Conservation (phyloP, 2,329 filamentous ascomycete species). For the Talaromyces sp. region DNA sequence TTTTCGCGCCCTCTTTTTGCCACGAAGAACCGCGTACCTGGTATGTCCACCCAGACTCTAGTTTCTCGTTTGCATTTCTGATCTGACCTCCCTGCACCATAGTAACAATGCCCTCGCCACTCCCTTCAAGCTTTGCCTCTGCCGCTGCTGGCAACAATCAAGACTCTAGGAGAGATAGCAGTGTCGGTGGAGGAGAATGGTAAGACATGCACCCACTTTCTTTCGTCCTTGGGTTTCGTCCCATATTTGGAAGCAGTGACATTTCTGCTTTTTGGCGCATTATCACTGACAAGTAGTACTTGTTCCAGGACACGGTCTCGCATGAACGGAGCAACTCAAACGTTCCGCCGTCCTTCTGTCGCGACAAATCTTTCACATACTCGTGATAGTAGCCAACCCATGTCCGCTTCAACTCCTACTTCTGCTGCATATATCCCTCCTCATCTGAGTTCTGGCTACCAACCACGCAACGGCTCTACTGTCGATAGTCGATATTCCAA, state of each 20-base stretch:
- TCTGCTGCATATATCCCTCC: constrained; percentile 55
- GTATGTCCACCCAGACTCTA: constrained; percentile 7
- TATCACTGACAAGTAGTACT: constrained; percentile 13
- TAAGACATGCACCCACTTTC: constrained; percentile 42
- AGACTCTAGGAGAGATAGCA: constrained; percentile 54
- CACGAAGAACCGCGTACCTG: constrained; percentile 11
- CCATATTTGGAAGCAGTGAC: not conserved
- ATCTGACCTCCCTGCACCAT: constrained; percentile 18
- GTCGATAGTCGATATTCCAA: constrained; percentile 64
- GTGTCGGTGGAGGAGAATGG: constrained; percentile 67
- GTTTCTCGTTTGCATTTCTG: constrained; percentile 11
- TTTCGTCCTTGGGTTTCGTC: constrained; percentile 1
- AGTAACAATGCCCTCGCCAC: constrained; percentile 61
- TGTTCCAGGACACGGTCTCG: constrained; percentile 52
- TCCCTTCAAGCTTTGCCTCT: constrained; percentile 78
- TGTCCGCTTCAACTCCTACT: constrained; percentile 34
- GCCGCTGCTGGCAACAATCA: constrained; percentile 70
- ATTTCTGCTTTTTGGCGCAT: not conserved
- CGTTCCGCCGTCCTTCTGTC: constrained; percentile 60
- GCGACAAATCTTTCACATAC: constrained; percentile 49
- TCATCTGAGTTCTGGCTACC: constrained; percentile 51
- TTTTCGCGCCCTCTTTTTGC: constrained; percentile 9
- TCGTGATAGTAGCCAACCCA: constrained; percentile 37
- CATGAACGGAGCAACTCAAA: constrained; percentile 62
- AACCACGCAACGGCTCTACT: constrained; percentile 51